phyloP scores from a whole-genome alignment of 805 yeast genomes.

The Teunomyces stri region DNA sequence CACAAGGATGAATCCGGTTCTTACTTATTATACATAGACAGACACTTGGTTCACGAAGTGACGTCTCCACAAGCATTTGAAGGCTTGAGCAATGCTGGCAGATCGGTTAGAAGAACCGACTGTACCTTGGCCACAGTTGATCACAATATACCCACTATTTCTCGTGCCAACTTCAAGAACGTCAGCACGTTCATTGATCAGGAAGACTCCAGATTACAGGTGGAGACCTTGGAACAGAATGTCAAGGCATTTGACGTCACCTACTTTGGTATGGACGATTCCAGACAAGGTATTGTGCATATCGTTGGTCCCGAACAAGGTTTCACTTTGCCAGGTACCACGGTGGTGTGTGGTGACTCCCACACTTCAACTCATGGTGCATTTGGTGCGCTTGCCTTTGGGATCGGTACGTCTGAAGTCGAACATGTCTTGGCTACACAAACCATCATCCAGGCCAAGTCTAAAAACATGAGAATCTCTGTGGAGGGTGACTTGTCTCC shows the following conservation, averaged over 20 bases:
- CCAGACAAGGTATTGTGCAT: slow-evolving; percentile 97
- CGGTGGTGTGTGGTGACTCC: slow-evolving; percentile 98
- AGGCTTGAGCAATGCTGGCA: slow-evolving; percentile 83
- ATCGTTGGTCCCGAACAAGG: slow-evolving; percentile 99
- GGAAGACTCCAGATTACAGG: slow-evolving; percentile 90
- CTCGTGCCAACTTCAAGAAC: slow-evolving; percentile 74
- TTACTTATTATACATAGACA: slow-evolving; percentile 84
- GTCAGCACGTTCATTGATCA: slow-evolving; percentile 81
- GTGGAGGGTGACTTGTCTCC: slow-evolving; percentile 81
- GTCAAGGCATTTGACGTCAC: slow-evolving; percentile 88
- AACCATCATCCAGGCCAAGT: slow-evolving; percentile 89
- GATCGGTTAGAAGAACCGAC: slow-evolving; percentile 86
- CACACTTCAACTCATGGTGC: slow-evolving; percentile 99
- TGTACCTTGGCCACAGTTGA: slow-evolving; percentile 95
- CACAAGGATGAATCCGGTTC: slow-evolving; percentile 88
- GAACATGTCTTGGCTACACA: slow-evolving; percentile 99
- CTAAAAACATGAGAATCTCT: slow-evolving; percentile 90
- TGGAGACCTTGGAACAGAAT: slow-evolving; percentile 86
- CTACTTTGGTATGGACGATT: slow-evolving; percentile 91
- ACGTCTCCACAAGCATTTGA: slow-evolving; percentile 99
- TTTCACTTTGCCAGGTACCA: slow-evolving; percentile 96
- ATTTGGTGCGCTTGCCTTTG: slow-evolving; percentile 95
- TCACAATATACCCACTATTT: slow-evolving; percentile 93
- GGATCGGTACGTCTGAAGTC: slow-evolving; percentile 98
- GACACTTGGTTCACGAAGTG: slow-evolving; percentile 97